A percentile compares a stretch with the other conserved stretches of the same genome.
These are phyloP conservation scores for Colletotrichum cordylinicola DNA, from an alignment of 2,329 filamentous ascomycete genomes.

Conservation along the genomic window DNA sequence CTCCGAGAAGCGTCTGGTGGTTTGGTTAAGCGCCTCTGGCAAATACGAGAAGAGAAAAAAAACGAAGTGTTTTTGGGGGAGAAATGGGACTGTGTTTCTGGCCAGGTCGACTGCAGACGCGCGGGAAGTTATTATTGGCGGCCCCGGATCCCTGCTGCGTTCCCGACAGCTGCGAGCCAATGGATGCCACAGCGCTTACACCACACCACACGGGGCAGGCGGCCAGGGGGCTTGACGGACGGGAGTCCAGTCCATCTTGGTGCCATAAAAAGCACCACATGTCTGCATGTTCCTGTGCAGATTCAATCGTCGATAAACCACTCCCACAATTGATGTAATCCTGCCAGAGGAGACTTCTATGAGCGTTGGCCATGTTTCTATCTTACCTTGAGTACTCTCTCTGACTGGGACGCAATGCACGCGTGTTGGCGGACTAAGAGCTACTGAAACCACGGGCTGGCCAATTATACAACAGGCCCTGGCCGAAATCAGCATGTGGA, in stretches of 20 bases:
- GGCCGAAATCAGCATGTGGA: neutral
- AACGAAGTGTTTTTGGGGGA: neutral
- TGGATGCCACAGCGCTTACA: constrained; percentile 16
- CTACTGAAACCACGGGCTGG: neutral
- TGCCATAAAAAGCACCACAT: neutral
- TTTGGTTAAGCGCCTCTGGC: constrained; percentile 15
- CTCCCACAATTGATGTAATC: neutral
- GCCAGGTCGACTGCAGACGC: constrained; percentile 13
- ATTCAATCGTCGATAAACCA: neutral
- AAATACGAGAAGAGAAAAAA: constrained; percentile 5
- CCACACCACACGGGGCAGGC: constrained; percentile 13
- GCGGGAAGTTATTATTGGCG: constrained; percentile 24
- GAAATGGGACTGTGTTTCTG: constrained; percentile 12
- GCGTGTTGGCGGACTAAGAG: neutral
- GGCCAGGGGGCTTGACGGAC: neutral
- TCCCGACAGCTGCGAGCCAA: constrained; percentile 10
- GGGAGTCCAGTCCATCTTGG: neutral
- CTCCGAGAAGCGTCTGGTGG: neutral
- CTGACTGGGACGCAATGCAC: neutral
- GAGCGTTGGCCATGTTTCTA: neutral
- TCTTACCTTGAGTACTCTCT: neutral
- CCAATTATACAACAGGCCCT: neutral
- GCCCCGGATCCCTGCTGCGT: neutral
- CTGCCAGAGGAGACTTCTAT: neutral
- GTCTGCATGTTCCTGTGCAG: neutral